Conservation (phyloP, 257 asterid genomes). For the Rhazya stricta region DNA sequence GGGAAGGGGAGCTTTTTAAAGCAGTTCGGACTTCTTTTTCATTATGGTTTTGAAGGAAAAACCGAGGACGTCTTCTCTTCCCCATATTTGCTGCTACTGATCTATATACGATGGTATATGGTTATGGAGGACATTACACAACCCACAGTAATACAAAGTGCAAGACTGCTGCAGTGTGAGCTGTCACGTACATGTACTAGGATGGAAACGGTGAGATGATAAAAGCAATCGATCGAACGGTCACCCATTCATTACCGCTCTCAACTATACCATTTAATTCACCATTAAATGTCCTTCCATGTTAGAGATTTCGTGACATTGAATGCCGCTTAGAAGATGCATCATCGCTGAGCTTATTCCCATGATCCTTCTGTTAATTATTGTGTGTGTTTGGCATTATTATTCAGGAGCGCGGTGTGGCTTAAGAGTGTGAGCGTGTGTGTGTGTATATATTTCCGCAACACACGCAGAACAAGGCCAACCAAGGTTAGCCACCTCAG, state of each 20-base stretch:
- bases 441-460: slow-evolving; percentile 11
- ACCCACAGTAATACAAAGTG: background rate
- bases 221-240: slow-evolving; percentile 19
- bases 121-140: background rate
- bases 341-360: background rate
- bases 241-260: slow-evolving; percentile 33
- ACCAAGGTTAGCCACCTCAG: slow-evolving; percentile 57
- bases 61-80: no score
- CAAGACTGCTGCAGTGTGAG: background rate
- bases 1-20: no score
- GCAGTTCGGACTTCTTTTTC: no score
- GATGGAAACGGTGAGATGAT: background rate
- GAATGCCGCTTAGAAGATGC: background rate
- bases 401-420: background rate
- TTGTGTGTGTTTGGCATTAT: background rate
- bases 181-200: slow-evolving; percentile 2
- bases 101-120: background rate
- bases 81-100: no score
- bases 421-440: background rate
- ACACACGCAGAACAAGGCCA: slow-evolving; percentile 48
- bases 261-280: slow-evolving; percentile 57
- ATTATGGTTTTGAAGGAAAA: no score
- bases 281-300: slow-evolving; percentile 36
- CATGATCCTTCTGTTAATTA: background rate
- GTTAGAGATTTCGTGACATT: slow-evolving; percentile 32